These are phyloP conservation scores for Taiozyma sp. DNA, from an alignment of 1,139 yeast genomes.

Conservation along the genomic window DNA sequence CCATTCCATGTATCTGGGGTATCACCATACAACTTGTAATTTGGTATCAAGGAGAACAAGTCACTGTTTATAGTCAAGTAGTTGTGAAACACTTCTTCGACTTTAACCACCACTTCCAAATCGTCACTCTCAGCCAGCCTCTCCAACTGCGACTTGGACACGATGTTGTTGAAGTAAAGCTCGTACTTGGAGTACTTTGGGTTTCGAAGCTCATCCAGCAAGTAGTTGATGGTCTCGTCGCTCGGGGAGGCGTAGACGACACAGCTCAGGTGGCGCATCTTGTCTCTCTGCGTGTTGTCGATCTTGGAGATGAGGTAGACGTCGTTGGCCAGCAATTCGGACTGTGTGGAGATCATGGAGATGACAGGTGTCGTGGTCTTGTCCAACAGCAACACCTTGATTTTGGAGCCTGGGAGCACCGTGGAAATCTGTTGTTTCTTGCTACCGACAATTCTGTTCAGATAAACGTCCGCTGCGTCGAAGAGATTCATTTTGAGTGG, in stretches of 20 bases:
- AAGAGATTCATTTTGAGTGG: conserved; percentile 43
- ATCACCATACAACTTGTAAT: conserved; percentile 24
- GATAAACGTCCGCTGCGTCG: conserved; percentile 45
- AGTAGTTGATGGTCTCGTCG: conserved; percentile 51
- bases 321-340: conserved; percentile 75
- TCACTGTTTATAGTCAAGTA: conserved; percentile 70
- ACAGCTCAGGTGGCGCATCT: conserved; percentile 81
- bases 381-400: conserved; percentile 78
- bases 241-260: conserved; percentile 76
- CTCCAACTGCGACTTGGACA: conserved; percentile 75
- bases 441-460: conserved; percentile 39
- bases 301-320: conserved; percentile 74
- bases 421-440: conserved; percentile 13
- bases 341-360: conserved; percentile 84
- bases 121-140: conserved; percentile 88
- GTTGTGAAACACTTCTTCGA: conserved; percentile 83
- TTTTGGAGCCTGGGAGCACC: conserved; percentile 36
- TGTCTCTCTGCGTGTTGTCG: conserved; percentile 61
- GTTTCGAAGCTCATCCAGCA: conserved; percentile 61
- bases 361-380: conserved; percentile 74
- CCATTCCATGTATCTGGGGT: conserved; percentile 38
- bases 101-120: conserved; percentile 68
- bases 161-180: conserved; percentile 69
- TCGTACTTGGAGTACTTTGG: conserved; percentile 83
- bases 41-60: conserved; percentile 47